Evolutionary conservation across 192 early-diverging fungal genomes (phyloP), one percentile per base, ranked within the genome.

Genomic region (Rhizophagus clarus): DNA sequence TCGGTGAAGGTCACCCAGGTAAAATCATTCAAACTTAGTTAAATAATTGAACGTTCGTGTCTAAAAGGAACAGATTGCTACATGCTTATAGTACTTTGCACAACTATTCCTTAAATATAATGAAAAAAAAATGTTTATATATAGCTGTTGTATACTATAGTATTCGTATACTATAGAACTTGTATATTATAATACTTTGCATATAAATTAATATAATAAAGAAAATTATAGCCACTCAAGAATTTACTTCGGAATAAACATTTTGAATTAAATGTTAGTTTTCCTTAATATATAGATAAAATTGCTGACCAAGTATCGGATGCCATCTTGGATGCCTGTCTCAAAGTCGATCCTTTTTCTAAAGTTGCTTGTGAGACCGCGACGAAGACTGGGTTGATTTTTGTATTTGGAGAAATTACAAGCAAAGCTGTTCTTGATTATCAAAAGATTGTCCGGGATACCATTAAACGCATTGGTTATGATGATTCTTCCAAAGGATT

Each of bases 401-500:
- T 99, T 96, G 98, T 99, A 45, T 96, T 99, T 85, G 98, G 98
- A 87, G 98, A 99, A 89, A 99, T 99, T 90, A 97, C 97, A 83
- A 99, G 97, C 93, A 96, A 96, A 91, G 97, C 98, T 61, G 87
- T 83, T 72, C 88, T 99, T 74, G 98, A 99, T 92, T 99, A 97
- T 94, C 98, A 99, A 88, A 96, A 97, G 93, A 95, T 99, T 84
- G 97, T 99, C 85, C 96, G 98, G 89, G 91, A 97, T 87, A 95
- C 96, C 84, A 93, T 99, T 92, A 97, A 97, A 93, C 91, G 96
- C 83, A 99, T 99, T 83, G 98, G 98, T 81, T 99, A 98, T 85
- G 98, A 99, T 88, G 95, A 96, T 89, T 99, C 98, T 37, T 87
- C 89, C 85, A 99, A 99, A 92, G 97, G 98, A 82, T 99, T 99